Evolutionary conservation across 2,329 filamentous ascomycete genomes (phyloP).

Genomic region (Madurella mycetomatis): DNA sequence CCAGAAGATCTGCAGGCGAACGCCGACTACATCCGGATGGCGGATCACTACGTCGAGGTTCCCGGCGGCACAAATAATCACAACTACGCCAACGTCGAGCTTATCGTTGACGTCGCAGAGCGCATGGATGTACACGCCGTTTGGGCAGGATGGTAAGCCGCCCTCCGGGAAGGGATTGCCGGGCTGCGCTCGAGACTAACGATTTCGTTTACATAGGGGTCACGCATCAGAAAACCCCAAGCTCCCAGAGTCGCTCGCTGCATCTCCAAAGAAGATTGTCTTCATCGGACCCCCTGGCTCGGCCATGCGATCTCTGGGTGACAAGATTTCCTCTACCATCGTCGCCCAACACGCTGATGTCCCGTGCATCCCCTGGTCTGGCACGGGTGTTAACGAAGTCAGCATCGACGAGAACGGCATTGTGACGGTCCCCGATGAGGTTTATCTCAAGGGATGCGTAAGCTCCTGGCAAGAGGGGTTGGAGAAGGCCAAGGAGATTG

Average conservation of each 20-base stretch:
- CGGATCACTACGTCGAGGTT: constrained; percentile 98
- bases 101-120: constrained; percentile 98
- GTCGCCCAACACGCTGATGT: constrained; percentile 95
- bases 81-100: constrained; percentile 99
- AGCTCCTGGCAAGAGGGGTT: constrained; percentile 86
- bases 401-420: constrained; percentile 75
- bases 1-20: constrained; percentile 97
- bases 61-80: constrained; percentile 99
- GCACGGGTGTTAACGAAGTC: constrained; percentile 82
- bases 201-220: constrained; percentile 58
- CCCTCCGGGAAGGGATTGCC: not conserved
- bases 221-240: constrained; percentile 99
- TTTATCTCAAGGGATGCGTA: constrained; percentile 90
- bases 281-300: constrained; percentile 98
- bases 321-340: constrained; percentile 99
- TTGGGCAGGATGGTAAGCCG: constrained; percentile 90
- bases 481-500: constrained; percentile 79
- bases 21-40: constrained; percentile 99
- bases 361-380: constrained; percentile 99
- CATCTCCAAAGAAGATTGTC: constrained; percentile 96
- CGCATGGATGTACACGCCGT: constrained; percentile 98
- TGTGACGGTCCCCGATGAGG: constrained; percentile 80
- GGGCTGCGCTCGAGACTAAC: not conserved
- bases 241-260: constrained; percentile 90
- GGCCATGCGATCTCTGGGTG: constrained; percentile 96